Evolutionary conservation across 768 basidiomycete genomes (phyloP).

Genomic region (Tulasnella sp.): DNA sequence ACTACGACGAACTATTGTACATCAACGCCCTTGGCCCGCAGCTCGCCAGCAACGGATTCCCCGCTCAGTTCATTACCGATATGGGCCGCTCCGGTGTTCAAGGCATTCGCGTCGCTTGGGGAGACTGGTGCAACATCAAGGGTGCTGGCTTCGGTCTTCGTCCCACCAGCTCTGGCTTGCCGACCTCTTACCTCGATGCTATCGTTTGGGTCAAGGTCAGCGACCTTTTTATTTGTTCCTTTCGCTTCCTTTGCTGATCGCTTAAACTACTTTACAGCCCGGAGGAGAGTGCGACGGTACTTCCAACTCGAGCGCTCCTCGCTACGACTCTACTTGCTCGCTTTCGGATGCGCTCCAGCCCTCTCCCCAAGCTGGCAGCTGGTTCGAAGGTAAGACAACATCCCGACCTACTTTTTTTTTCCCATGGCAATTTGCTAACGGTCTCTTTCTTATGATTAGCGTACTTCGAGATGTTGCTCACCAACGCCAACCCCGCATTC

Average conservation of each 20-base stretch:
- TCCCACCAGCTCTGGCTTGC: conserved; percentile 31
- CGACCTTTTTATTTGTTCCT: too few species aligned
- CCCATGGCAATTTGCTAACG: too few species aligned
- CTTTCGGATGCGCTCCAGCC: conserved; percentile 15
- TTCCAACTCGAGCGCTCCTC: conserved; percentile 24
- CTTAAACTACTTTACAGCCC: conserved; percentile 26
- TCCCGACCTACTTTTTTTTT: too few species aligned
- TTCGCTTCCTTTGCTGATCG: too few species aligned
- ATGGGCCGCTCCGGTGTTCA: conserved; percentile 29
- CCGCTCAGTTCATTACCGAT: conserved; percentile 32
- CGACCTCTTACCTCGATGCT: conserved; percentile 44
- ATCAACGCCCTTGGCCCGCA: conserved; percentile 27
- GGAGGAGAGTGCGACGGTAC: conserved; percentile 61
- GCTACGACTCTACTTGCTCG: conserved; percentile 15
- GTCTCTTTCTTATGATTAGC: not conserved
- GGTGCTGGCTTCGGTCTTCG: conserved; percentile 23
- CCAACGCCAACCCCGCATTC: conserved; percentile 11
- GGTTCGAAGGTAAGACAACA: conserved; percentile 9
- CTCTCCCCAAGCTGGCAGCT: conserved; percentile 13
- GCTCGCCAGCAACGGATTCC: conserved; percentile 26
- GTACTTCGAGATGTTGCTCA: conserved; percentile 17
- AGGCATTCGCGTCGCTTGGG: conserved; percentile 22
- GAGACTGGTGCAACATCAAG: conserved; percentile 30
- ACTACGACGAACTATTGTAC: conserved; percentile 29
- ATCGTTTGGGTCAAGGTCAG: conserved; percentile 47